A percentile compares a stretch with the other conserved stretches of the same genome.
Evolutionary conservation across 495 filamentous ascomycete genomes (phyloP).

Genomic region (Penicillium desertorum): DNA sequence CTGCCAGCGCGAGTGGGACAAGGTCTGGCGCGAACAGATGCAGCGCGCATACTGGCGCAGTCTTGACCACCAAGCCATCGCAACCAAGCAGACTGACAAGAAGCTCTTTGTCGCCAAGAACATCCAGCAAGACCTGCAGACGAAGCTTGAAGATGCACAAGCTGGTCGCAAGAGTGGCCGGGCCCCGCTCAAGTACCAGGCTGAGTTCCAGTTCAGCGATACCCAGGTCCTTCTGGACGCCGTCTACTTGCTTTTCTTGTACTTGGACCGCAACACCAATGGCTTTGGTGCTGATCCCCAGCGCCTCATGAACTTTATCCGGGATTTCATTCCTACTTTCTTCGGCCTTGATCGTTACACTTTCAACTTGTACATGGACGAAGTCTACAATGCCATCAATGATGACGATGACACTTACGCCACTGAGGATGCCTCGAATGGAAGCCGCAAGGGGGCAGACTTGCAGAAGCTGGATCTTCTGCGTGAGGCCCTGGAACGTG

Average conservation of each 20-base stretch:
- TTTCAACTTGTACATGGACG: constrained; percentile 73
- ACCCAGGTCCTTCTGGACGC: constrained; percentile 77
- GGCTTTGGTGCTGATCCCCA: constrained; percentile 70
- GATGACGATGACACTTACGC: constrained; percentile 60
- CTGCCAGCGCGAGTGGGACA: constrained; percentile 96
- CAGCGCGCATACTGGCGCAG: constrained; percentile 90
- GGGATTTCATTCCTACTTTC: constrained; percentile 84
- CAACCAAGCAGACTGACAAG: constrained; percentile 80
- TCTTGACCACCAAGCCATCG: constrained; percentile 91
- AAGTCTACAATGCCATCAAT: constrained; percentile 60
- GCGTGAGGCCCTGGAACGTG: constrained; percentile 79
- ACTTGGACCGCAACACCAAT: constrained; percentile 64
- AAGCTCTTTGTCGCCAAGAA: constrained; percentile 84
- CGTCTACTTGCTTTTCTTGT: constrained; percentile 74
- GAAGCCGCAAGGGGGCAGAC: constrained; percentile 60
- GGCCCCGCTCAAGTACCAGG: constrained; percentile 66
- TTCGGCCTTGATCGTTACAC: constrained; percentile 77
- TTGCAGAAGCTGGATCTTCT: constrained; percentile 79
- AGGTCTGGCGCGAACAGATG: constrained; percentile 95
- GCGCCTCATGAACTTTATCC: constrained; percentile 77
- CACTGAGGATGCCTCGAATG: constrained; percentile 49
- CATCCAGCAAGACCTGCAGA: constrained; percentile 79
- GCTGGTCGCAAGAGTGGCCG: constrained; percentile 60
- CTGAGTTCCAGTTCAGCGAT: constrained; percentile 70
- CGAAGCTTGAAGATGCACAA: constrained; percentile 81